phyloP scores from a whole-genome alignment of 139 green algal genomes.

The Mychonastes homosphaera region DNA sequence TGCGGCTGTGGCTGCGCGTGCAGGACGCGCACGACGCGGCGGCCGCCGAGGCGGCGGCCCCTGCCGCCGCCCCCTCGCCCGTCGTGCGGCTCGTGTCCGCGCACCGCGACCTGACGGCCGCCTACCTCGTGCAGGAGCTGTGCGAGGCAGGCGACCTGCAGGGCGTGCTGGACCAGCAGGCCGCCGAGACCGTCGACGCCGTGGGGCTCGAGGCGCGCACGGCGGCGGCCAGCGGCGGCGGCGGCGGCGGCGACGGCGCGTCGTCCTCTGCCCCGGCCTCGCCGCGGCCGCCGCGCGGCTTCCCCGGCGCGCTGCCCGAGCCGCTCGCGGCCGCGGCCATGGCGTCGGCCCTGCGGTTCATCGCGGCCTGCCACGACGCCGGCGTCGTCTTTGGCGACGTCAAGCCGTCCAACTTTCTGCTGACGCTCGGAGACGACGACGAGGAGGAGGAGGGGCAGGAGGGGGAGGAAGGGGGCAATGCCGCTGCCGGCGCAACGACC shows the following conservation, averaged over 20 bases:
- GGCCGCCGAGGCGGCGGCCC: neutral
- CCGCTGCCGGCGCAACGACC: too few species aligned
- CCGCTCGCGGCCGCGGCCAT: constrained; percentile 29
- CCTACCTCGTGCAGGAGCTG: constrained; percentile 35
- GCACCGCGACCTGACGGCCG: constrained; percentile 19
- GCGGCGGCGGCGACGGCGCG: too few species aligned
- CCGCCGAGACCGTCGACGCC: neutral
- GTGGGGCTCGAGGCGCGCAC: too few species aligned
- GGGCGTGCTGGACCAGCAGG: constrained; percentile 10
- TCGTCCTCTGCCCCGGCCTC: neutral
- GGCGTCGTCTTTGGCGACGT: constrained; percentile 42
- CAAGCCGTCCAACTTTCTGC: constrained; percentile 59
- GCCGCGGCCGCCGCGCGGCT: neutral
- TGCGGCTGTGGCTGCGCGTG: neutral
- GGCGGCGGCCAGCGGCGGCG: too few species aligned
- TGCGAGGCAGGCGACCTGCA: constrained; percentile 23
- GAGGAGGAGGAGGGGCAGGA: too few species aligned
- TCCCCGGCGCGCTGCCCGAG: constrained; percentile 26
- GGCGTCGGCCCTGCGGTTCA: constrained; percentile 34
- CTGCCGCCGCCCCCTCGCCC: neutral
- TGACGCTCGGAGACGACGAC: too few species aligned
- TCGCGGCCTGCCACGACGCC: constrained; percentile 40
- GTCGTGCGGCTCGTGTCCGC: constrained; percentile 13
- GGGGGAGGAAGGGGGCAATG: too few species aligned
- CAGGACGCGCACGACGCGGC: neutral